These are phyloP conservation scores for Ustilago tritici DNA, from an alignment of 1,284 basidiomycete genomes.

Conservation along the genomic window DNA sequence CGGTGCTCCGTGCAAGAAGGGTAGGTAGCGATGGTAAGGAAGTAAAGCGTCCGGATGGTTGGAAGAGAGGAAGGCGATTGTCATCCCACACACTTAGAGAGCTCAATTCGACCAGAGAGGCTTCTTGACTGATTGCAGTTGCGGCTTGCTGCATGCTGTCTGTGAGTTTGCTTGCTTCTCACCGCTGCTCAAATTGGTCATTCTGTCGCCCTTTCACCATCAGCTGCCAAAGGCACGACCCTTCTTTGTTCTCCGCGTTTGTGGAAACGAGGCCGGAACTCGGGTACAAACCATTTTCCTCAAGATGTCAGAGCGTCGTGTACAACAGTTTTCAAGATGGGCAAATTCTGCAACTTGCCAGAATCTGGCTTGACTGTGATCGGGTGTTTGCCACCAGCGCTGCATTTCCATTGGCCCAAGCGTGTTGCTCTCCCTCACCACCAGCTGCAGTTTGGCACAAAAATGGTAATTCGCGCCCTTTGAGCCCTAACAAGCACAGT, in stretches of 20 bases:
- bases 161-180: constrained; percentile 5
- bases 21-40: neutral
- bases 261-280: constrained; percentile 10
- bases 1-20: neutral
- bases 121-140: neutral
- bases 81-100: neutral
- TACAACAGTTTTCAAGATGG: neutral
- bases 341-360: constrained; percentile 27
- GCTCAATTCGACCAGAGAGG: neutral
- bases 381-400: constrained; percentile 7
- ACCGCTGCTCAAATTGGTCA: neutral
- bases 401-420: neutral
- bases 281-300: neutral
- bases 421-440: neutral
- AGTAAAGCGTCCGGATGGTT: neutral
- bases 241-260: constrained; percentile 28
- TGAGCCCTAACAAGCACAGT: constrained; percentile 20
- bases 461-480: neutral
- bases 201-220: neutral
- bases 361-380: constrained; percentile 15
- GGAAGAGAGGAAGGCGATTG: neutral
- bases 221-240: constrained; percentile 12
- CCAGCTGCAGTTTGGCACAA: neutral
- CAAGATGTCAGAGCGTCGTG: no score
- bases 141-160: neutral